These are phyloP conservation scores for Vaccinium macrocarpon DNA, from an alignment of 148 eudicot genomes.

Conservation along the genomic window DNA sequence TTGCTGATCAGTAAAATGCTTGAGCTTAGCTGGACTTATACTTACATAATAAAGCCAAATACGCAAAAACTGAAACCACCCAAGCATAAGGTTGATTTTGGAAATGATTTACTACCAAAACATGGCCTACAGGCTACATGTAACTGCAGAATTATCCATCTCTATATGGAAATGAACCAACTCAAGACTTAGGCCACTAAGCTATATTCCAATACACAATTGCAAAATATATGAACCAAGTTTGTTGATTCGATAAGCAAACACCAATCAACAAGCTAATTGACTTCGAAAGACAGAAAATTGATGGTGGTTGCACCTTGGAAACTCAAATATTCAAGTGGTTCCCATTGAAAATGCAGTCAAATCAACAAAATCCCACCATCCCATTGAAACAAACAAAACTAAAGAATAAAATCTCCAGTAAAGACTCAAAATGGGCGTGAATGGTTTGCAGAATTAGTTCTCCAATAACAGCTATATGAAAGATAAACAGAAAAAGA, in stretches of 20 bases:
- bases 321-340: neutral
- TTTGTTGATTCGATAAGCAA: neutral
- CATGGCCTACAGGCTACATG: neutral
- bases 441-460: neutral
- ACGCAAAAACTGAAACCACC: neutral
- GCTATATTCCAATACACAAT: neutral
- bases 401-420: neutral
- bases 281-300: neutral
- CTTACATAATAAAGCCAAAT: neutral
- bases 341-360: neutral
- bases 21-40: neutral
- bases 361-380: neutral
- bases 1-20: neutral
- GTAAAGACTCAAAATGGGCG: neutral
- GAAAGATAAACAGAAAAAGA: too few relatives aligned
- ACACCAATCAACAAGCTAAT: neutral
- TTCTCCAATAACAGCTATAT: neutral
- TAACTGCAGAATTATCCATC: neutral
- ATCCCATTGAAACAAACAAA: neutral
- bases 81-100: neutral
- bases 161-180: neutral
- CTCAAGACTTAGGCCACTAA: neutral
- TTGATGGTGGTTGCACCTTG: neutral
- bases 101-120: neutral
- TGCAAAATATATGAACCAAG: neutral